Percentiles rank a stretch among this genome's conserved stretches.
phyloP scores from a whole-genome alignment of 2,329 filamentous ascomycete genomes.

The Pyricularia sp. region DNA sequence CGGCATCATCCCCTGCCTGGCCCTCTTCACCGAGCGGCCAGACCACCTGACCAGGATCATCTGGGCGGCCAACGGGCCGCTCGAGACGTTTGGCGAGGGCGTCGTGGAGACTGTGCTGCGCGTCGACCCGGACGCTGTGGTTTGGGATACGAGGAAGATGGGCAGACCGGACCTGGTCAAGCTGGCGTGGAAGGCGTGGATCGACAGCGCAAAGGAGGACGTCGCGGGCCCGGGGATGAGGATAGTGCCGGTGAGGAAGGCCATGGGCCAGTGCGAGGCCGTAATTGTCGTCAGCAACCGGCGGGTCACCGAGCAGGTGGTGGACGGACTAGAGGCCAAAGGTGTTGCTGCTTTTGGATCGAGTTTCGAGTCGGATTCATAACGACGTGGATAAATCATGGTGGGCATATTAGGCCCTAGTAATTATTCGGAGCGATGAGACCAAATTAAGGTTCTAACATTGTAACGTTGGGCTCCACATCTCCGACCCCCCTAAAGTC shows the following conservation, averaged over 20 bases:
- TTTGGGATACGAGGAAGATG: slow-evolving; percentile 7
- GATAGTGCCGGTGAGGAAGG: neutral
- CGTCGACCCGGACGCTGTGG: slow-evolving; percentile 8
- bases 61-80: slow-evolving; percentile 21
- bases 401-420: neutral
- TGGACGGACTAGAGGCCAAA: slow-evolving; percentile 17
- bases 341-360: slow-evolving; percentile 20
- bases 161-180: slow-evolving; percentile 8
- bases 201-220: slow-evolving; percentile 1
- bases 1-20: slow-evolving; percentile 49
- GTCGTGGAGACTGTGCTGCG: slow-evolving; percentile 9
- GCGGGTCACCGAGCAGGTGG: slow-evolving; percentile 18
- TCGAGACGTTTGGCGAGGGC: slow-evolving; percentile 24
- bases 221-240: neutral
- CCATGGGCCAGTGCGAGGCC: slow-evolving; percentile 7
- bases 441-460: neutral
- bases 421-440: neutral
- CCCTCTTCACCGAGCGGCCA: slow-evolving; percentile 38
- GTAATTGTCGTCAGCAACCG: slow-evolving; percentile 22
- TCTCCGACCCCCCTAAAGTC: too few species aligned
- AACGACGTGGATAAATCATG: neutral
- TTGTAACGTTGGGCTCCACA: neutral
- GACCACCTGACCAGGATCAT: slow-evolving; percentile 17
- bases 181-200: slow-evolving; percentile 7
- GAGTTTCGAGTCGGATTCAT: slow-evolving; percentile 14